phyloP scores from a whole-genome alignment of 176 grass and related monocot species.

The Urochloa ruziziensis region DNA sequence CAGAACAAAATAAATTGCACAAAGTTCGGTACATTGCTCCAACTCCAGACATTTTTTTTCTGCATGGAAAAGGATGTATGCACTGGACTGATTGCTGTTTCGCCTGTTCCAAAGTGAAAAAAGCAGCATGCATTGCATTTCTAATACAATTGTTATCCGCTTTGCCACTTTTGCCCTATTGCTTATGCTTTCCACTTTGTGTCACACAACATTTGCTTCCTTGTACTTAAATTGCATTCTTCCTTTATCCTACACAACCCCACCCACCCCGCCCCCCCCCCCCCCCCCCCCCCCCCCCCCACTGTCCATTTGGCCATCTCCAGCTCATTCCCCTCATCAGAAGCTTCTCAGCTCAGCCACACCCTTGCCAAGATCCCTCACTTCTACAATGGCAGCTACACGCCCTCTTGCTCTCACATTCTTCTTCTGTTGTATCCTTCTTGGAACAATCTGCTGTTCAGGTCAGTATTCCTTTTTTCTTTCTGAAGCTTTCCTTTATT shows the following conservation, averaged over 20 bases:
- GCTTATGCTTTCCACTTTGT: constrained; percentile 51
- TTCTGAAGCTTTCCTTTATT: not conserved
- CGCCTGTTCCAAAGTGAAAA: constrained; percentile 27
- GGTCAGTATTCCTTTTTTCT: constrained; percentile 31
- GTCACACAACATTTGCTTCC: constrained; percentile 20
- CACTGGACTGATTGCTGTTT: constrained; percentile 3
- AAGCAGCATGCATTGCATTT: constrained; percentile 18
- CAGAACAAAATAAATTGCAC: not conserved
- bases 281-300: constrained; percentile 32
- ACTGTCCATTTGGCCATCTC: constrained; percentile 21
- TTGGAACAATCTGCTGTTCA: constrained; percentile 39
- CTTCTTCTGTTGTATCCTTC: constrained; percentile 35
- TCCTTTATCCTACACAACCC: constrained; percentile 29
- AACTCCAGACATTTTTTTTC: not conserved
- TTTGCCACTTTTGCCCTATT: constrained; percentile 34
- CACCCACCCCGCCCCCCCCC: no score
- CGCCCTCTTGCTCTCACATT: constrained; percentile 6
- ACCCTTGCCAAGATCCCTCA: constrained; percentile 1
- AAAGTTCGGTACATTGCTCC: not conserved
- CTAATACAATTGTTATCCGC: constrained; percentile 24
- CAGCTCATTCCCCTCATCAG: constrained; percentile 21
- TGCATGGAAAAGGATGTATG: not conserved
- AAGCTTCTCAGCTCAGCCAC: constrained; percentile 5
- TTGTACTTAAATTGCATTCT: constrained; percentile 15
- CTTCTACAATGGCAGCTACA: constrained; percentile 43